Base-by-base conservation (phyloP, 31 red algal species). In the Bonnemaisonia californica region DNA sequence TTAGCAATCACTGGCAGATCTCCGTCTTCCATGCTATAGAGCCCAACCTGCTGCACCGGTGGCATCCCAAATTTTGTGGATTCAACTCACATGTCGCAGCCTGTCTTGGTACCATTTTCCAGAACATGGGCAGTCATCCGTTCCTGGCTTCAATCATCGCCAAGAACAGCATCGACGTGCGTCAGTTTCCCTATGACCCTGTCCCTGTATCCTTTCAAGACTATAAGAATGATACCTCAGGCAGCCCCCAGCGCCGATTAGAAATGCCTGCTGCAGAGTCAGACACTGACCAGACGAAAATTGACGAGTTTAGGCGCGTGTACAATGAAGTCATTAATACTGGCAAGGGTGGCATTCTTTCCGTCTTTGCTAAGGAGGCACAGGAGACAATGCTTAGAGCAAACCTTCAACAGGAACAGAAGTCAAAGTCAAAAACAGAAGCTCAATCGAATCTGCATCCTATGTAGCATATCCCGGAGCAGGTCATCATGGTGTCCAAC, bases 21-120 rank as follows among this genome's bases (percentile, higher is more conserved):
- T 72, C 85, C 29, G 60, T 81, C 11, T 69, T 89, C 4, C 85
- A 81, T 42, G 85, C 77, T 11, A 34, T 81, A 3, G 85, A 89
- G 37, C 85, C 85, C 19, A 81, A 81, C 38, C 67, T 89, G 54
- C 65, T 89, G 3, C 85, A 89, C 48, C 48, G 57, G 16, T 89
- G 85, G 85, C 85, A 89, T 66, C 67, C 74, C 8, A 89, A 89
- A 38, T 67, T 57, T 41, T 89, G 85, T 57, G 76, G 67, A 21
- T 84, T 74, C 61, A 84, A 84, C 69, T 39, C 34, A 57, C 81
- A 84, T 47, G 33, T 84, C 12, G 69, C 56, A 1, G 81, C 81
- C 26, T 84, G 81, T 62, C 81, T 84, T 33, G 81, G 81, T 47
- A 84, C 81, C 30, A 57, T 84, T 11, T 84, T 74, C 40, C 81